Evolutionary conservation across 2,329 filamentous ascomycete species (phyloP).

Genomic region (Escovopsis sp.): DNA sequence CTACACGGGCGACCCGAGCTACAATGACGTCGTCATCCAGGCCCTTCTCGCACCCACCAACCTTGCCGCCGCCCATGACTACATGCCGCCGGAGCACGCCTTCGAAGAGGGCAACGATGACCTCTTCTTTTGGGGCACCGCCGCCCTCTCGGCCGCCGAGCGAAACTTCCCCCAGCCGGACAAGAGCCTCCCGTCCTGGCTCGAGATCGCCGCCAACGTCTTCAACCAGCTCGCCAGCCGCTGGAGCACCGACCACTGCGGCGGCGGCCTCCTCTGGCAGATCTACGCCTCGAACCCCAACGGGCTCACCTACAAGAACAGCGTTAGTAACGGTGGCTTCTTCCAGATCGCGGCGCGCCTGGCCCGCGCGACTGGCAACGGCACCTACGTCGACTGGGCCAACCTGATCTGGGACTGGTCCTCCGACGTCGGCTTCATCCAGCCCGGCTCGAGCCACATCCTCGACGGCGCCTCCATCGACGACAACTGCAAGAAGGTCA

Average conservation of each 20-base stretch:
- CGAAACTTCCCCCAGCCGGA: conserved; percentile 50
- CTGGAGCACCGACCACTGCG: conserved; percentile 55
- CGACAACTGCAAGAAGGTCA: conserved; percentile 38
- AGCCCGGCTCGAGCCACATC: conserved; percentile 34
- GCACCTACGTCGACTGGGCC: conserved; percentile 54
- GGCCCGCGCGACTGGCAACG: conserved; percentile 52
- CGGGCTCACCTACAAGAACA: conserved; percentile 73
- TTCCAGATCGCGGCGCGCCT: conserved; percentile 69
- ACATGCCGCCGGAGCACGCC: conserved; percentile 40
- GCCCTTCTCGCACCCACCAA: conserved; percentile 42
- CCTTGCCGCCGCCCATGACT: conserved; percentile 42
- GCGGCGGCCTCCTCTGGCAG: conserved; percentile 68
- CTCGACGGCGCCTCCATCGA: conserved; percentile 45
- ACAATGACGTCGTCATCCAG: conserved; percentile 44
- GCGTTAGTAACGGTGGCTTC: conserved; percentile 67
- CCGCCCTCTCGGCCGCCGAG: conserved; percentile 54
- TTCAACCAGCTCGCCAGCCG: conserved; percentile 56
- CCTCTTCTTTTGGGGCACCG: conserved; percentile 59
- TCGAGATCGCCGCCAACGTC: conserved; percentile 52
- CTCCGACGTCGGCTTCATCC: conserved; percentile 40
- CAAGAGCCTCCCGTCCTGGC: conserved; percentile 43
- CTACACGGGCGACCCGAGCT: conserved; percentile 46
- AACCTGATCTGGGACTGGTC: conserved; percentile 54
- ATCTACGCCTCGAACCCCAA: conserved; percentile 60
- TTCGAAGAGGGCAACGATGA: conserved; percentile 61